phyloP scores from a whole-genome alignment of 345 rosid species.

The Heritiera fomes region DNA sequence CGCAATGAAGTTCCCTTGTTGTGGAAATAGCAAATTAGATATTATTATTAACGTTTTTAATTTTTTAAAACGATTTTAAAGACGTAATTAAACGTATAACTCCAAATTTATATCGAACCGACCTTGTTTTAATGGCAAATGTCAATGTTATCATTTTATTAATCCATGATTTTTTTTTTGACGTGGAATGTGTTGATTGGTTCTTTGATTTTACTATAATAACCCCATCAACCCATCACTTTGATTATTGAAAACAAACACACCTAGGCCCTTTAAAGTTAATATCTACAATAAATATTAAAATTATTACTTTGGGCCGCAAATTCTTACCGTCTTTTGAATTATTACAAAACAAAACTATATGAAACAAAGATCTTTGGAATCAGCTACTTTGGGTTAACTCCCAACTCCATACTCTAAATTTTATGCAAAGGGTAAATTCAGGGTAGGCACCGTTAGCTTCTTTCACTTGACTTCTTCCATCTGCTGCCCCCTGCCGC shows the following conservation, averaged over 20 bases:
- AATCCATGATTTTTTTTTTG: neutral
- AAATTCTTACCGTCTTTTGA: constrained; percentile 13
- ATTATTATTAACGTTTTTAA: neutral
- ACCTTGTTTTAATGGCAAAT: neutral
- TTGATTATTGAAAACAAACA: neutral
- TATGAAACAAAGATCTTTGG: neutral
- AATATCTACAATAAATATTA: too few species aligned
- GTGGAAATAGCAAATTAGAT: constrained; percentile 16
- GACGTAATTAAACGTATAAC: too few species aligned
- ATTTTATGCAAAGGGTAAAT: neutral
- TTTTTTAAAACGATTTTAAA: too few species aligned
- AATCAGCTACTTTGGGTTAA: neutral
- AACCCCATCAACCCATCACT: neutral
- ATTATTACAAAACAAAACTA: neutral
- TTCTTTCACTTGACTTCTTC: constrained; percentile 14
- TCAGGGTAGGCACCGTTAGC: constrained; percentile 11
- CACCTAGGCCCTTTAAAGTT: neutral
- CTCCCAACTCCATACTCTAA: constrained; percentile 2
- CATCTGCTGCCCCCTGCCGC: neutral
- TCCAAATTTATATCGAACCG: too few species aligned
- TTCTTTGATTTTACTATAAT: neutral
- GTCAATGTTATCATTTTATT: constrained; percentile 22
- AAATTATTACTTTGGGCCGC: neutral
- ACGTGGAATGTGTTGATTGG: constrained; percentile 11
- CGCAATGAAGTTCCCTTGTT: constrained; percentile 27